Conservation (phyloP, 75 land plant genomes). For the Pinus taeda region DNA sequence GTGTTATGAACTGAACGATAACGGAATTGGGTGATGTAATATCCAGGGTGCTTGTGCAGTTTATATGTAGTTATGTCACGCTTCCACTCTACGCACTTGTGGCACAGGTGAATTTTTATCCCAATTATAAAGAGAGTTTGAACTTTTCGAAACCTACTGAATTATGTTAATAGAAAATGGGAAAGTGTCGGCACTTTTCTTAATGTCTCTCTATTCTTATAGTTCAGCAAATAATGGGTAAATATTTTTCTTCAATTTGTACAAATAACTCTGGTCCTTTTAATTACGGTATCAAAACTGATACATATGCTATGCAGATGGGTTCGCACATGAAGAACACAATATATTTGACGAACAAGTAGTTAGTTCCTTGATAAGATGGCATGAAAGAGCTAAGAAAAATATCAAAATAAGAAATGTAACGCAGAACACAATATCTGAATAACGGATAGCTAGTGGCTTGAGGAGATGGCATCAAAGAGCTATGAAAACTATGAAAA, state of each 20-base stretch:
- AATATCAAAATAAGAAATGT: neutral
- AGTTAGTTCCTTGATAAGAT: constrained; percentile 16
- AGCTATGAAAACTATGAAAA: constrained; percentile 8
- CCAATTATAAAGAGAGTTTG: neutral
- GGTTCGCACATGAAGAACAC: constrained; percentile 13
- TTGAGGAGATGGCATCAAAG: constrained; percentile 30
- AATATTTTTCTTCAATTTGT: neutral
- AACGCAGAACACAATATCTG: constrained; percentile 24
- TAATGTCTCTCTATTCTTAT: too few species aligned
- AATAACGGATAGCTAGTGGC: constrained; percentile 17
- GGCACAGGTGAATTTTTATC: constrained; percentile 40
- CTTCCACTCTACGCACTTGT: constrained; percentile 74
- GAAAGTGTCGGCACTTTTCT: too few species aligned
- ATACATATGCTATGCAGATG: constrained; percentile 12
- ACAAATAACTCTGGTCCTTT: neutral
- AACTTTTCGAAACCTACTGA: neutral
- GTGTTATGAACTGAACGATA: neutral
- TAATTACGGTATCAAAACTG: neutral
- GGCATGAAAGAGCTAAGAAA: constrained; percentile 27
- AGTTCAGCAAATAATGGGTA: neutral
- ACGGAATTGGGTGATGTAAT: neutral
- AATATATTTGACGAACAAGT: constrained; percentile 26
- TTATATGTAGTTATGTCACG: constrained; percentile 67
- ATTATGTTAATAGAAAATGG: neutral
- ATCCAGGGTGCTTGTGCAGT: constrained; percentile 19